Conservation (phyloP, 495 filamentous ascomycete species). For the Trichocladium uniseriatum region DNA sequence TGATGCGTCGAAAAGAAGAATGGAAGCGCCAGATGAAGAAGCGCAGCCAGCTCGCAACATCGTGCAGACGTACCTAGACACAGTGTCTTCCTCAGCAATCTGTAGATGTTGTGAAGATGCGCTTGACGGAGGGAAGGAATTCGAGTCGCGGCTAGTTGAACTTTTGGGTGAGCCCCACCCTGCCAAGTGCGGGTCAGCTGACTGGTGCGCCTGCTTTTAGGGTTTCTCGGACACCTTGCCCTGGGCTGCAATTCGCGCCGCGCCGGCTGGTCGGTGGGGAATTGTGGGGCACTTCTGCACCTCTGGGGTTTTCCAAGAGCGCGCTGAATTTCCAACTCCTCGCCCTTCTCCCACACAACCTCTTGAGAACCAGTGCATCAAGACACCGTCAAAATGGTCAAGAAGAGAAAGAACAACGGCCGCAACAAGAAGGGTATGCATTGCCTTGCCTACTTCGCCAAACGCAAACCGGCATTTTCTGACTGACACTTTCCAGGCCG, state of each 20-base stretch:
- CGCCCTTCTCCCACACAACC: slow-evolving; percentile 21
- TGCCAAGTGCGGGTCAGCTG: slow-evolving; percentile 23
- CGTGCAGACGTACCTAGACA: slow-evolving; percentile 48
- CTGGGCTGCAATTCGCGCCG: slow-evolving; percentile 5
- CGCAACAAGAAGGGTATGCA: slow-evolving; percentile 90
- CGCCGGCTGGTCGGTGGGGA: neutral
- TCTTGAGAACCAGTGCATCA: slow-evolving; percentile 29
- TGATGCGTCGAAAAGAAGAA: slow-evolving; percentile 7
- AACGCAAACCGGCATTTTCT: slow-evolving; percentile 1
- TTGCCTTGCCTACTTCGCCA: neutral
- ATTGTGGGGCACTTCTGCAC: slow-evolving; percentile 17
- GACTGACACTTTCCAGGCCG: slow-evolving; percentile 37
- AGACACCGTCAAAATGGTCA: slow-evolving; percentile 88
- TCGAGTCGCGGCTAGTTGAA: slow-evolving; percentile 20
- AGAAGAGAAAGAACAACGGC: slow-evolving; percentile 99
- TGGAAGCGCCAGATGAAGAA: slow-evolving; percentile 9
- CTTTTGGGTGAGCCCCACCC: slow-evolving; percentile 24
- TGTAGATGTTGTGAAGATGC: slow-evolving; percentile 35
- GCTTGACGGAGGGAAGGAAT: slow-evolving; percentile 26
- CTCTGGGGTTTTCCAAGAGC: slow-evolving; percentile 14
- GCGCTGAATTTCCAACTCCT: slow-evolving; percentile 22
- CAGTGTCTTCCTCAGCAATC: slow-evolving; percentile 47
- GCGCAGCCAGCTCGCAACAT: slow-evolving; percentile 24
- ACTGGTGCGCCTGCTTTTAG: slow-evolving; percentile 20
- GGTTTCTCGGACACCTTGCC: slow-evolving; percentile 21